Evolutionary conservation across 1,284 basidiomycete species (phyloP).

Genomic region (Porodaedalea pini): DNA sequence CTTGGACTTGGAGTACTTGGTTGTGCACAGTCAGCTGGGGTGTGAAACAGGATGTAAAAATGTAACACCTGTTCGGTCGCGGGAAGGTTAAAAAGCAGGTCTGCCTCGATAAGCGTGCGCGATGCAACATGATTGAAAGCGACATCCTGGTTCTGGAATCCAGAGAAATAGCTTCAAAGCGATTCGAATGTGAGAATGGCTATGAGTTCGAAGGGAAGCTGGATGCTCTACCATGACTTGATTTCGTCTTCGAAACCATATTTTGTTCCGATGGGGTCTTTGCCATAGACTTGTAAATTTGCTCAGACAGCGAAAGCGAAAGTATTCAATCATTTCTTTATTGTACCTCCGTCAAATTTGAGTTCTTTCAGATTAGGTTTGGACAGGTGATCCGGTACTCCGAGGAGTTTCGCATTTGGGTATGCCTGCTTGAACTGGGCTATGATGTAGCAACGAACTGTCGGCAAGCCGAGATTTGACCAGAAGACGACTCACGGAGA

Average conservation of each 20-base stretch:
- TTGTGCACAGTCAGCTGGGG: background rate
- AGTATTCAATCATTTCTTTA: background rate
- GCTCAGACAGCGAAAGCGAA: constrained; percentile 13
- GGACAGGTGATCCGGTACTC: constrained; percentile 53
- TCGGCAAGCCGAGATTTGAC: background rate
- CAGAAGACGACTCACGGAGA: constrained; percentile 43
- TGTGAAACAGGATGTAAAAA: background rate
- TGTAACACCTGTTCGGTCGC: constrained; percentile 74
- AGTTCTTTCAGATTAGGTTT: constrained; percentile 38
- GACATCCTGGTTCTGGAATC: constrained; percentile 83
- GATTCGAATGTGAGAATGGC: background rate
- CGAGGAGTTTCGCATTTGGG: constrained; percentile 73
- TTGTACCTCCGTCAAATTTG: constrained; percentile 59
- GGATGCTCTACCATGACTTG: constrained; percentile 24
- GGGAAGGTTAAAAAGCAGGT: constrained; percentile 89
- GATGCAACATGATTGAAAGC: constrained; percentile 82
- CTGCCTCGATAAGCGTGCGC: constrained; percentile 81
- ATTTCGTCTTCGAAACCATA: constrained; percentile 87
- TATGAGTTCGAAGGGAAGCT: constrained; percentile 1
- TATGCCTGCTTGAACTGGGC: constrained; percentile 73
- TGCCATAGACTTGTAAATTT: constrained; percentile 52
- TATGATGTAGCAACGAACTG: constrained; percentile 24
- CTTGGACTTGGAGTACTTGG: constrained; percentile 51
- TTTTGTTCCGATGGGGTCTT: constrained; percentile 54
- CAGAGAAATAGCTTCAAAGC: constrained; percentile 59